Evolutionary conservation across 805 yeast species (phyloP).

Genomic region (Isabelozyma gotoi): DNA sequence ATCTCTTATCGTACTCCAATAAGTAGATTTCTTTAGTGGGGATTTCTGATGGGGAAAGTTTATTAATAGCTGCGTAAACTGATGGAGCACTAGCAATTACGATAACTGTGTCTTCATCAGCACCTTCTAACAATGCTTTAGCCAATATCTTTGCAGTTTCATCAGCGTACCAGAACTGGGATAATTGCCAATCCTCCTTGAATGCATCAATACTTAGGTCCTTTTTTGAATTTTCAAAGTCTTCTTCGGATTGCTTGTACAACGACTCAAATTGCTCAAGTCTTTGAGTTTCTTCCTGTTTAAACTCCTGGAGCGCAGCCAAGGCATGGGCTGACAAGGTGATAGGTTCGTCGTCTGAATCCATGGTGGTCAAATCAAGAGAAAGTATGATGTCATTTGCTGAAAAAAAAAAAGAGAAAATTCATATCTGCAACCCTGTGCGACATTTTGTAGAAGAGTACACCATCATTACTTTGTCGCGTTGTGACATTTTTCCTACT

Average conservation of each 20-base stretch:
- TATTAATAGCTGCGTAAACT: conserved; percentile 78
- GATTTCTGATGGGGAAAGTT: conserved; percentile 46
- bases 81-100: conserved; percentile 89
- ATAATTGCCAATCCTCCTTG: conserved; percentile 90
- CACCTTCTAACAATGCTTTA: conserved; percentile 72
- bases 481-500: background rate
- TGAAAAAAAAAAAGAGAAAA: background rate
- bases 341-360: conserved; percentile 44
- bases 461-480: background rate
- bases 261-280: conserved; percentile 55
- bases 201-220: conserved; percentile 66
- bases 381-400: background rate
- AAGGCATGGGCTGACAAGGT: conserved; percentile 49
- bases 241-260: conserved; percentile 56
- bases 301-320: conserved; percentile 64
- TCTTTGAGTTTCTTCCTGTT: conserved; percentile 59
- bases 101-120: conserved; percentile 66
- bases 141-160: conserved; percentile 69
- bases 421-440: background rate
- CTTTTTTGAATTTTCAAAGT: conserved; percentile 30
- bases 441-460: background rate
- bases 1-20: conserved; percentile 77
- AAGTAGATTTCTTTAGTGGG: conserved; percentile 74
- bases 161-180: conserved; percentile 89
- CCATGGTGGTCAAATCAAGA: conserved; percentile 19